phyloP scores from a whole-genome alignment of 2,329 filamentous ascomycete genomes.

The Basipetospora chlamydospora region DNA sequence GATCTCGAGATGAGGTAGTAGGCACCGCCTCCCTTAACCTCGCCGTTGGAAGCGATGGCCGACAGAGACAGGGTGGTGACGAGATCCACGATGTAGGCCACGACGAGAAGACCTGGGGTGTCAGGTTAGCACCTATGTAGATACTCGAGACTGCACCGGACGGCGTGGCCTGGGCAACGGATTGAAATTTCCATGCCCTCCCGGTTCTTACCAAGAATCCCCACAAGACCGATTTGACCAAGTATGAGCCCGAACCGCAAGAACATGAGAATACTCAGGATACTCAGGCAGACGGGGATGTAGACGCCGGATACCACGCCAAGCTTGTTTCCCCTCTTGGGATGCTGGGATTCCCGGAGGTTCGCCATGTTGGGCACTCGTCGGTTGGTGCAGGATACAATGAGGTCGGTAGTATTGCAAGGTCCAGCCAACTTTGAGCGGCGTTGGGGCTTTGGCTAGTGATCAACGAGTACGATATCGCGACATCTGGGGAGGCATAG shows the following conservation, averaged over 20 bases:
- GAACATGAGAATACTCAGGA: conserved; percentile 86
- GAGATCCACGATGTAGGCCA: conserved; percentile 70
- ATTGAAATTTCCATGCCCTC: too few species aligned
- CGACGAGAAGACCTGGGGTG: conserved; percentile 51
- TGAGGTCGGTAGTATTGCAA: too few species aligned
- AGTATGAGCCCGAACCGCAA: conserved; percentile 75
- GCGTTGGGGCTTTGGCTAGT: too few species aligned
- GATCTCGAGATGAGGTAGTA: conserved; percentile 83
- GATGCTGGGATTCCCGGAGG: not conserved
- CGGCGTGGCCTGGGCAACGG: too few species aligned
- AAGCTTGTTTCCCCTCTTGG: conserved; percentile 21
- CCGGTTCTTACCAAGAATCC: conserved; percentile 54
- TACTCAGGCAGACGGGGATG: conserved; percentile 78
- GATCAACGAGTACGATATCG: too few species aligned
- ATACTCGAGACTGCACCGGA: too few species aligned
- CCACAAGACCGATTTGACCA: conserved; percentile 64
- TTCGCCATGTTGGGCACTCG: conserved; percentile 3
- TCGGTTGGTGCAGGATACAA: not conserved
- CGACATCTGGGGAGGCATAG: too few species aligned
- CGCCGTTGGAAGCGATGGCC: conserved; percentile 80
- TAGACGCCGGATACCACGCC: conserved; percentile 69
- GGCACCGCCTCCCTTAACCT: conserved; percentile 73
- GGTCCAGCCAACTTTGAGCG: too few species aligned
- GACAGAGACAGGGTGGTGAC: conserved; percentile 75
- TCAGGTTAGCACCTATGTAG: conserved; percentile 1